Evolutionary conservation across 2,329 filamentous ascomycete genomes (phyloP), one percentile per base, ranked within the genome.

Genomic region (Diaporthe capsici): DNA sequence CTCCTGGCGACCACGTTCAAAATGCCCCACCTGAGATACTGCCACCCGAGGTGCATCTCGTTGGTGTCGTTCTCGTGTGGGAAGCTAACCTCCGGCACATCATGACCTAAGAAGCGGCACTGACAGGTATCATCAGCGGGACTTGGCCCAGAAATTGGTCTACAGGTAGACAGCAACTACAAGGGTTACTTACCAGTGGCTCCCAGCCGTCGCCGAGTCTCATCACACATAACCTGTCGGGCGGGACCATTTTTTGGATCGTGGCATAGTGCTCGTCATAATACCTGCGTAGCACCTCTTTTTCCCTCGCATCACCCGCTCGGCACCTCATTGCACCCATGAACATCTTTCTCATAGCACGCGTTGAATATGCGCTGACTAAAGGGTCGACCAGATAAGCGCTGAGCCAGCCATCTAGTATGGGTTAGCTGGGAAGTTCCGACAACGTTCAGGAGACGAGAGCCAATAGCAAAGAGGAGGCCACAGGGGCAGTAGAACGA

Each of bases 191-290:
- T 10, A 68, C 63, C 22, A 68, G 42, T 37, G 63, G 63, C 47
- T 68, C 63, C 63, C 63, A 68, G 44, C 63, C 63, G 47, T 68
- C 63, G 8, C 63, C 63, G 4, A 68, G 63, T 37, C 63, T 68
- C 28, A 68, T 37, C 31, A 68, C 47, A 25, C 63, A 68, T 2
- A 68, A 28, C 12, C 31, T 68, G 3, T 68, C 31, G 1, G 44
- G 22, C 22, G 47, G 63, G 4, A 68, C 63, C 63, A 51, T 51
- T 13, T 10, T 10, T 37, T 25, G 28, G 7, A 68, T 20, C 63
- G 13, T 53, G 28, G 20, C 31, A 25, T 20, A n/a, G 31, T 68
- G 63, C 42, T 37, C 44, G 15, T 53, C 28, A 51, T 68, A 53
- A 10, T 39, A 68, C 8, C 13, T 68, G 22, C 47, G 63, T 4